Conservation (phyloP, 768 basidiomycete genomes). For the Russula compacta region DNA sequence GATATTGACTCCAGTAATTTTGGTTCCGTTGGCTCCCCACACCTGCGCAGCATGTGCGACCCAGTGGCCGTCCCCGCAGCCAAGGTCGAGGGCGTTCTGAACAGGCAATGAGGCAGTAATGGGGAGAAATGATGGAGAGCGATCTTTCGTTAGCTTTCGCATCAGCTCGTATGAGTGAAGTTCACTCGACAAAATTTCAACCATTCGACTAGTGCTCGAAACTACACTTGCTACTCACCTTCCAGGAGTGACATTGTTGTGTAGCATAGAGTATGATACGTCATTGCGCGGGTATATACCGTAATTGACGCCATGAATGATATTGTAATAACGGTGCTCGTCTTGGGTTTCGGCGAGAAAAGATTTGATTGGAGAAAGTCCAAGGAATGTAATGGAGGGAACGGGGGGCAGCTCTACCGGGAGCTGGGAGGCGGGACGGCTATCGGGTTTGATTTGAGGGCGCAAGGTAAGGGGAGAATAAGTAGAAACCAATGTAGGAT, state of each 20-base stretch:
- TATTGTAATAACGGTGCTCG: neutral
- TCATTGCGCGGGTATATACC: slow-evolving; percentile 1
- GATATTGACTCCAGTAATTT: slow-evolving; percentile 59
- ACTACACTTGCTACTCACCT: neutral
- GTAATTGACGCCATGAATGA: neutral
- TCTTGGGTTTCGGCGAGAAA: neutral
- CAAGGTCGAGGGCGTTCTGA: slow-evolving; percentile 55
- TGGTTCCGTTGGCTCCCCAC: slow-evolving; percentile 46
- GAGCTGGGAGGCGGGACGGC: neutral
- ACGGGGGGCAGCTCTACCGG: neutral
- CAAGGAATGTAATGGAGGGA: neutral
- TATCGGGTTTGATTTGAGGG: neutral
- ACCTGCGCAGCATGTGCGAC: slow-evolving; percentile 45
- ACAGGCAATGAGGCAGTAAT: slow-evolving; percentile 40
- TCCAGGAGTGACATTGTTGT: neutral
- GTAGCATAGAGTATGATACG: slow-evolving; percentile 7
- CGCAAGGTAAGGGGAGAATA: neutral
- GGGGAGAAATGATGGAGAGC: slow-evolving; percentile 53
- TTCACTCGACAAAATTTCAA: slow-evolving; percentile 40
- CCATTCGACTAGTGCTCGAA: neutral
- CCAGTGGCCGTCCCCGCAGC: slow-evolving; percentile 71
- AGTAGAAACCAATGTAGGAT: neutral
- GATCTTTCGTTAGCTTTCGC: slow-evolving; percentile 42
- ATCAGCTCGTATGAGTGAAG: slow-evolving; percentile 42
- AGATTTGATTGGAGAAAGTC: slow-evolving; percentile 3